Conservation (phyloP, 176 grass and related monocot genomes). For the Lolium multiflorum region DNA sequence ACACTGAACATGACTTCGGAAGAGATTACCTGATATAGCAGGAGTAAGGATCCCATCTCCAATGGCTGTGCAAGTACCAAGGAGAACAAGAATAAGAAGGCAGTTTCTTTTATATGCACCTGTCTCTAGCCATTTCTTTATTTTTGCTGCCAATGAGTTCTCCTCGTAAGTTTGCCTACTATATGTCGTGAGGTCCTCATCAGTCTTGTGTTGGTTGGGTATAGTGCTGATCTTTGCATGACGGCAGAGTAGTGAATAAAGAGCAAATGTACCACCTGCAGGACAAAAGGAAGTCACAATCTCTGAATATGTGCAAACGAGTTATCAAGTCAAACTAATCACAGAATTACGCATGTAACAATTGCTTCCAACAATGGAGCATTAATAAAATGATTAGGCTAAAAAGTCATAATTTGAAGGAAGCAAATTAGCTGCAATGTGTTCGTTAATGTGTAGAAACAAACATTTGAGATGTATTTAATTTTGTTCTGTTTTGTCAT, state of each 20-base stretch:
- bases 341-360: not conserved
- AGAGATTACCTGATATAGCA: conserved; percentile 84
- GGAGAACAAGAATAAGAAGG: conserved; percentile 91
- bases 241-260: conserved; percentile 94
- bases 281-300: conserved; percentile 3
- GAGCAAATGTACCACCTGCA: conserved; percentile 96
- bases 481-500: not conserved
- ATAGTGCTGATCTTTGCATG: conserved; percentile 98
- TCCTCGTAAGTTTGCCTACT: conserved; percentile 89
- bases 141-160: conserved; percentile 83
- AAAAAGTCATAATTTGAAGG: conserved; percentile 4
- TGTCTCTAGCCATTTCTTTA: conserved; percentile 88
- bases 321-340: conserved; percentile 17
- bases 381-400: conserved; percentile 16
- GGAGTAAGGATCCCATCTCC: conserved; percentile 99
- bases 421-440: not conserved
- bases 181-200: conserved; percentile 92
- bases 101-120: conserved; percentile 82
- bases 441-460: conserved; percentile 7
- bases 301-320: conserved; percentile 1
- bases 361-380: not conserved
- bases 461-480: not conserved
- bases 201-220: conserved; percentile 96
- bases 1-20: conserved; percentile 15
- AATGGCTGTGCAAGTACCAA: conserved; percentile 99